Conservation (phyloP, 1,284 basidiomycete genomes). For the Mycena citricolor region DNA sequence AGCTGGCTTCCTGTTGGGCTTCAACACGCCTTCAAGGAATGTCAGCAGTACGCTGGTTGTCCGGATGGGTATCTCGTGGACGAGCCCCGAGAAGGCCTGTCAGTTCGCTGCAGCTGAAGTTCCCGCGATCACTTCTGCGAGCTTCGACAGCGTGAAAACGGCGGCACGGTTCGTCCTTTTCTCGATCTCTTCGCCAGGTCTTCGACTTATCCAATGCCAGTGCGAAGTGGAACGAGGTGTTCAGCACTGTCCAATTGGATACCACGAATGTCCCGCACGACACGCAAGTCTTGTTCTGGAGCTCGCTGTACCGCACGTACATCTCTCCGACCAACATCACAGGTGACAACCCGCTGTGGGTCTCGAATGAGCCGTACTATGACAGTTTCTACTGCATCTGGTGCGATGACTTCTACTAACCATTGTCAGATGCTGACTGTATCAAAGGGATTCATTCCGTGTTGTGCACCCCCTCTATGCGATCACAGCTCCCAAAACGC, state of each 20-base stretch:
- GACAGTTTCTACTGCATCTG: conserved; percentile 70
- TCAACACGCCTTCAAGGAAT: conserved; percentile 9
- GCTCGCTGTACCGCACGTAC: conserved; percentile 64
- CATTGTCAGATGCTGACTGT: neutral
- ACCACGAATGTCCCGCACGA: conserved; percentile 46
- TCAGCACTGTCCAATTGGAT: conserved; percentile 56
- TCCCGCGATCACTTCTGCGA: conserved; percentile 46
- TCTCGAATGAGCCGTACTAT: conserved; percentile 62
- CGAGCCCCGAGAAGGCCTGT: conserved; percentile 50
- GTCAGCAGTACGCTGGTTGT: conserved; percentile 12
- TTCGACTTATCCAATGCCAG: conserved; percentile 29
- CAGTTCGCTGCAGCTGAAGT: conserved; percentile 59
- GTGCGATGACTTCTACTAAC: neutral
- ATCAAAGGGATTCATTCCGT: conserved; percentile 68
- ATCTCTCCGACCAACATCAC: conserved; percentile 66
- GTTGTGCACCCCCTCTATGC: conserved; percentile 61
- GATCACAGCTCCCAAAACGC: conserved; percentile 57
- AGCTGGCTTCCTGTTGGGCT: conserved; percentile 18
- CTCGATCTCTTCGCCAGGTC: neutral
- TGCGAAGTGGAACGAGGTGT: conserved; percentile 54
- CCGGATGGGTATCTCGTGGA: conserved; percentile 19
- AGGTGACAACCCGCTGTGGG: conserved; percentile 68
- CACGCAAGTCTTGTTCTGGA: conserved; percentile 56
- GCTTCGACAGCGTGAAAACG: conserved; percentile 48
- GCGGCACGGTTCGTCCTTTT: conserved; percentile 22